A percentile compares a stretch with the other conserved stretches of the same genome.
Conservation (phyloP, 352 stramenopile species). For the Globisporangium paddicum region DNA sequence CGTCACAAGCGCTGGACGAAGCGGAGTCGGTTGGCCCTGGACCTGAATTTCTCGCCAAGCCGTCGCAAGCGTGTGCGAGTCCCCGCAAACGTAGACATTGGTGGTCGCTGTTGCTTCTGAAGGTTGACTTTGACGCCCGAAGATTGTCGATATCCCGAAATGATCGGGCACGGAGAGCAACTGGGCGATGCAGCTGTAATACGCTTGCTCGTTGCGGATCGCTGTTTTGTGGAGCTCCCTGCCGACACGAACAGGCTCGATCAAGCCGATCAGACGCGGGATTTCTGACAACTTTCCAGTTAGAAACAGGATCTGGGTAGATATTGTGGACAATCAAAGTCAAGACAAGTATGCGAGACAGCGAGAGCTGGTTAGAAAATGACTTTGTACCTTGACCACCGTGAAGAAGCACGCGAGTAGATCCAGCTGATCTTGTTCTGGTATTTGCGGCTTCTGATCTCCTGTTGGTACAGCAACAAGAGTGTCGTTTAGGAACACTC, state of each 20-base stretch:
- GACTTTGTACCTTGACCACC: slow-evolving; percentile 47
- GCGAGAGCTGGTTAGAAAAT: not conserved
- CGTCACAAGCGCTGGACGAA: slow-evolving; percentile 82
- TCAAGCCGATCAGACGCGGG: slow-evolving; percentile 40
- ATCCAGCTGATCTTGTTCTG: slow-evolving; percentile 54
- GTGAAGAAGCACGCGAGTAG: slow-evolving; percentile 78
- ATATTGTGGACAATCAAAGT: not conserved
- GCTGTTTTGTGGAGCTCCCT: slow-evolving; percentile 70
- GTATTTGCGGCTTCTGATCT: slow-evolving; percentile 3
- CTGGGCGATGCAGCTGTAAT: slow-evolving; percentile 86
- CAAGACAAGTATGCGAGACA: no score
- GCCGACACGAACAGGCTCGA: slow-evolving; percentile 64
- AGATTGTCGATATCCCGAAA: slow-evolving; percentile 8
- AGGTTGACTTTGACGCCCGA: not conserved
- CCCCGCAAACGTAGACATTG: slow-evolving; percentile 80
- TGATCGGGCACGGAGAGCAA: slow-evolving; percentile 49
- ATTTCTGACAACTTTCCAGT: slow-evolving; percentile 43
- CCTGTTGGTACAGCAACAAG: not conserved
- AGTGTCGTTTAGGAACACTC: slow-evolving; percentile 14
- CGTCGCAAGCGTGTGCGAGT: slow-evolving; percentile 90
- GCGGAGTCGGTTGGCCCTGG: slow-evolving; percentile 7
- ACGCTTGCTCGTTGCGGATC: slow-evolving; percentile 86
- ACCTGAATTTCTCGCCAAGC: slow-evolving; percentile 74
- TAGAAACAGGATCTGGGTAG: slow-evolving; percentile 62
- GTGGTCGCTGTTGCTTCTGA: slow-evolving; percentile 5